Percentiles rank a stretch among this genome's conserved stretches.
These are phyloP conservation scores for Candida vaughaniae DNA, from an alignment of 805 yeast species.

Conservation along the genomic window DNA sequence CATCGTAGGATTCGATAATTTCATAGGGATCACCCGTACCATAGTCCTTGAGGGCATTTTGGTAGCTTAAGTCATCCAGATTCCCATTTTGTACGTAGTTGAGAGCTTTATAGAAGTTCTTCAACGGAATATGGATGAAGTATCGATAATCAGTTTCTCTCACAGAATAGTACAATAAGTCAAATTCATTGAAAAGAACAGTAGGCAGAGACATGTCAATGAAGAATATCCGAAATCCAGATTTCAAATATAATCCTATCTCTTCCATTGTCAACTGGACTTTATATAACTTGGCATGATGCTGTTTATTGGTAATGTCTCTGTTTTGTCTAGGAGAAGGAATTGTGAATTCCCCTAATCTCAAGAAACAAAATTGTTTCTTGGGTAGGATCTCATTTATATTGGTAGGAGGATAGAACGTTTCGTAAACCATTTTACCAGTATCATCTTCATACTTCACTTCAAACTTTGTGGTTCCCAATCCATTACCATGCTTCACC, in stretches of 20 bases:
- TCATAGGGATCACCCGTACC: constrained; percentile 26
- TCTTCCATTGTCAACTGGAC: constrained; percentile 55
- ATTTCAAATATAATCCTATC: constrained; percentile 51
- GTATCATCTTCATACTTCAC: constrained; percentile 31
- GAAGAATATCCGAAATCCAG: constrained; percentile 48
- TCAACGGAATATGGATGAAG: constrained; percentile 46
- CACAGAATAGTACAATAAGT: constrained; percentile 40
- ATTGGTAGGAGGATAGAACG: constrained; percentile 56
- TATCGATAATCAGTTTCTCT: constrained; percentile 40
- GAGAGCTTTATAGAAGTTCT: constrained; percentile 47
- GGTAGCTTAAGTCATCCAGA: constrained; percentile 16
- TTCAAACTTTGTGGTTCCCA: constrained; percentile 59
- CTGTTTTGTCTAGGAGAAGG: constrained; percentile 16
- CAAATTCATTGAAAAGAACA: constrained; percentile 40
- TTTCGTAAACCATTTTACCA: constrained; percentile 27
- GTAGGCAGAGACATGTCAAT: constrained; percentile 45
- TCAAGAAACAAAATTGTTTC: constrained; percentile 47
- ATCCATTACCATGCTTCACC: constrained; percentile 52
- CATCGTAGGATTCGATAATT: constrained; percentile 21
- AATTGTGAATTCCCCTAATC: constrained; percentile 49
- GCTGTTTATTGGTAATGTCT: constrained; percentile 3
- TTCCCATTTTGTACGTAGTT: constrained; percentile 32
- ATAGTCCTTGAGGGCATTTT: constrained; percentile 17
- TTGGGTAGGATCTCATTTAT: constrained; percentile 59
- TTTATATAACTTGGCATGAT: constrained; percentile 16